Evolutionary conservation across 2,329 filamentous ascomycete species (phyloP), one percentile per base, ranked within the genome.

Genomic region (Arthrinium phaeospermum): DNA sequence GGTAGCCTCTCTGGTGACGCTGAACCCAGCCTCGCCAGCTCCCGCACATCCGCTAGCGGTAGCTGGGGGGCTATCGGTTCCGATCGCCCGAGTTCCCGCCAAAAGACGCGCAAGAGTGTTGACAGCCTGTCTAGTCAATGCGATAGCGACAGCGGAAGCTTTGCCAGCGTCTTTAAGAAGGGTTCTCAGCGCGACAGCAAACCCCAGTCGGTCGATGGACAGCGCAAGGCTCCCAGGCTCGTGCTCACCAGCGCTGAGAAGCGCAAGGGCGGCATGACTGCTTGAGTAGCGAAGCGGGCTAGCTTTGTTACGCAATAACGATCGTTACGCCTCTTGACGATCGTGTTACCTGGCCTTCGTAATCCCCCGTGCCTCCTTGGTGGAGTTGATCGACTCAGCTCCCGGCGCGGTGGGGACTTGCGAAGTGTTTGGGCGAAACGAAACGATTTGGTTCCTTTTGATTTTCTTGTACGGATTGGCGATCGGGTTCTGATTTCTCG

Each of bases 181-280:
- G 86, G 85, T 73, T 81, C 85, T 77, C 82, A 86, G 80, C 82
- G 86, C 80, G 82, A 84, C 68, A 82, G 85, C 83, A 88, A 91
- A 81, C 83, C 89, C 75, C 87, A 91, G 77, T 85, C 85, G 57
- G 82, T 83, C 70, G 87, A 89, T 75, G 87, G 88, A 73, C 91
- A 94, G 83, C 94, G 94, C 83, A 95, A 92, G 86, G 93, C 93
- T 77, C 93, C 94, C 71, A 92, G 95, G 87, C 90, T 98, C 80
- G 93, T 98, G 76, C 89, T 98, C 76, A 95, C 93, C 76, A 95
- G 92, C 81, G 93, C 91, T 74, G 95, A 97, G 86, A 98, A 97
- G 90, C 93, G 95, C 83, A 97, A 94, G 88, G 92, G 89, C 83
- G 79, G 82, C 75, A 75, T 77, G 49, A 67, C 72, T 22, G 76